phyloP scores from a whole-genome alignment of 768 basidiomycete species.

The Wakefieldia striispora region DNA sequence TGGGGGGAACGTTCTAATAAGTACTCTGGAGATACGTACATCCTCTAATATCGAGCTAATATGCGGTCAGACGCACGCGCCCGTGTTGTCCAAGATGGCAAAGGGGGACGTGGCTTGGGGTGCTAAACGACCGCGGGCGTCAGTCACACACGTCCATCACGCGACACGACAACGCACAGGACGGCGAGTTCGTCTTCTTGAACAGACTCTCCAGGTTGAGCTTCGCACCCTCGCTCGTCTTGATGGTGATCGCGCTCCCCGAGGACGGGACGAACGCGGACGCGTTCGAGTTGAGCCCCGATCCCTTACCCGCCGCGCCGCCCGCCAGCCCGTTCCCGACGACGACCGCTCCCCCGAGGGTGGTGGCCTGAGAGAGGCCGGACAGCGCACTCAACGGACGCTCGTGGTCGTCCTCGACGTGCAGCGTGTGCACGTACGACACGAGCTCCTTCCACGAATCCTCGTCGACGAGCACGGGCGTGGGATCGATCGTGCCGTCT shows the following conservation, averaged over 20 bases:
- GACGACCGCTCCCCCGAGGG: constrained; percentile 1
- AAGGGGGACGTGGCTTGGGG: constrained; percentile 27
- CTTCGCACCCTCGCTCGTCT: constrained; percentile 17
- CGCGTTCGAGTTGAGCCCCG: constrained; percentile 24
- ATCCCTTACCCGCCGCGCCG: background rate
- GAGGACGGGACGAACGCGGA: constrained; percentile 23
- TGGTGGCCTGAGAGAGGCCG: constrained; percentile 4
- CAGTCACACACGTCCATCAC: background rate
- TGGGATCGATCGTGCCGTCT: constrained; percentile 28
- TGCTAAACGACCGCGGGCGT: constrained; percentile 10
- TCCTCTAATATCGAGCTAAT: too few relatives aligned
- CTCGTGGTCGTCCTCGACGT: constrained; percentile 29
- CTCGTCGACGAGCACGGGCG: constrained; percentile 26
- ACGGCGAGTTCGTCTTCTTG: constrained; percentile 25
- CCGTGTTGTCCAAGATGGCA: constrained; percentile 23
- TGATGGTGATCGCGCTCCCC: constrained; percentile 17
- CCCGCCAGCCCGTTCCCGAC: background rate
- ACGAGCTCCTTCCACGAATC: constrained; percentile 34
- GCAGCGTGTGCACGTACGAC: constrained; percentile 29
- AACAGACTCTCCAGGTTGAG: constrained; percentile 13
- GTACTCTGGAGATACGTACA: too few relatives aligned
- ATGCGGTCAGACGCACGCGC: constrained; percentile 10
- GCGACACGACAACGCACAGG: constrained; percentile 11
- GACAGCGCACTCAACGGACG: constrained; percentile 15
- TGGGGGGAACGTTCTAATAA: too few relatives aligned